Evolutionary conservation across 345 rosid genomes (phyloP).

Genomic region (Lumnitzera racemosa): DNA sequence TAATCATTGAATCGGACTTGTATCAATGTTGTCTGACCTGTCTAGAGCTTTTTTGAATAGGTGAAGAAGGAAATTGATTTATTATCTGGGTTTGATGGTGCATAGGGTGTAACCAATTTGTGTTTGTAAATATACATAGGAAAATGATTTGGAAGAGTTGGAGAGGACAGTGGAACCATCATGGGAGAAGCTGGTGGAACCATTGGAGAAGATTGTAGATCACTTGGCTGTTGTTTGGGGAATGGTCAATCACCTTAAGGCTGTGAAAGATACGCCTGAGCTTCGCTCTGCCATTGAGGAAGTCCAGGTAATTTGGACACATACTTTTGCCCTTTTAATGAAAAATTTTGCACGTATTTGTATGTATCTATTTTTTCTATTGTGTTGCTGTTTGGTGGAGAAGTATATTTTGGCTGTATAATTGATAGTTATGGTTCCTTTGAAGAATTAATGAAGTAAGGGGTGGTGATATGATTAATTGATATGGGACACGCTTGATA

Average conservation of each 20-base stretch:
- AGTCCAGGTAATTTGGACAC: constrained; percentile 52
- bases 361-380: too few relatives aligned
- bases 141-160: constrained; percentile 60
- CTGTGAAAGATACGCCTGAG: constrained; percentile 77
- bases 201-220: constrained; percentile 81
- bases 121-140: constrained; percentile 26
- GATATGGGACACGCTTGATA: background rate
- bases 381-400: too few relatives aligned
- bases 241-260: constrained; percentile 68
- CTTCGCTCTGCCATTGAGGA: constrained; percentile 91
- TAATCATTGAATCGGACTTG: too few relatives aligned
- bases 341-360: too few relatives aligned
- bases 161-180: constrained; percentile 68
- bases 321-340: background rate
- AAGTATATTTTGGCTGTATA: too few relatives aligned
- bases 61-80: too few relatives aligned
- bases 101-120: too few relatives aligned
- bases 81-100: too few relatives aligned
- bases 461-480: background rate
- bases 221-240: constrained; percentile 67
- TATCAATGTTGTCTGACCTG: too few relatives aligned
- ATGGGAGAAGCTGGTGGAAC: constrained; percentile 89
- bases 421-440: too few relatives aligned
- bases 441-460: background rate
- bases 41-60: too few relatives aligned